Evolutionary conservation across 768 basidiomycete genomes (phyloP).

Genomic region (Kwoniella heveanensis): DNA sequence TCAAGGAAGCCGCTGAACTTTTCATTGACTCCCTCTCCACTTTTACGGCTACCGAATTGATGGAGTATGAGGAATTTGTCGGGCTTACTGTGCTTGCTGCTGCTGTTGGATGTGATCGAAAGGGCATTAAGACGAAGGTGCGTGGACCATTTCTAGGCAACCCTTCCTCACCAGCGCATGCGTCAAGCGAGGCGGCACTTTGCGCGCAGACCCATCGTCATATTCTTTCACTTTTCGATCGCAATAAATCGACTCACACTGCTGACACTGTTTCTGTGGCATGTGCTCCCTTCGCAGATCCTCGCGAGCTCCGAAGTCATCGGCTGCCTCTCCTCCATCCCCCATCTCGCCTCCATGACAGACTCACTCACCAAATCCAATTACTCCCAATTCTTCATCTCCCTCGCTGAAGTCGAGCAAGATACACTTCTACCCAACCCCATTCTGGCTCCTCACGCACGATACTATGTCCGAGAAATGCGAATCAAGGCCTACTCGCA

Average conservation of each 20-base stretch:
- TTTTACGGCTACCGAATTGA: conserved; percentile 87
- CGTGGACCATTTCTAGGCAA: too few species aligned
- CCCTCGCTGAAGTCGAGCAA: conserved; percentile 87
- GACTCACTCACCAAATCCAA: conserved; percentile 89
- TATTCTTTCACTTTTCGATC: too few species aligned
- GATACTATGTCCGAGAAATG: conserved; percentile 93
- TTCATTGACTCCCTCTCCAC: conserved; percentile 89
- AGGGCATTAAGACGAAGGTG: conserved; percentile 90
- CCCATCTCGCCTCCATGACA: conserved; percentile 76
- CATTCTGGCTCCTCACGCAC: conserved; percentile 78
- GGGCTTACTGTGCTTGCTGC: conserved; percentile 79
- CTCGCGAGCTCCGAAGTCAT: conserved; percentile 84
- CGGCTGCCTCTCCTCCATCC: conserved; percentile 77
- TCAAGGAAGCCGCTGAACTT: conserved; percentile 80
- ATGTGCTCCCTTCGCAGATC: conserved; percentile 61
- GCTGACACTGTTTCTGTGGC: background rate
- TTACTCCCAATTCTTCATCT: conserved; percentile 90
- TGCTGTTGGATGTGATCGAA: conserved; percentile 72
- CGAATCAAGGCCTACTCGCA: conserved; percentile 90
- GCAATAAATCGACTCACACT: too few species aligned
- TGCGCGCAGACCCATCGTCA: too few species aligned
- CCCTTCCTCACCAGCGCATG: too few species aligned
- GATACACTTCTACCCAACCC: conserved; percentile 83
- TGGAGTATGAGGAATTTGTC: conserved; percentile 88
- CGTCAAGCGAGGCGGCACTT: too few species aligned